Conservation (phyloP, 768 basidiomycete genomes). For the Arthromyces matolae region DNA sequence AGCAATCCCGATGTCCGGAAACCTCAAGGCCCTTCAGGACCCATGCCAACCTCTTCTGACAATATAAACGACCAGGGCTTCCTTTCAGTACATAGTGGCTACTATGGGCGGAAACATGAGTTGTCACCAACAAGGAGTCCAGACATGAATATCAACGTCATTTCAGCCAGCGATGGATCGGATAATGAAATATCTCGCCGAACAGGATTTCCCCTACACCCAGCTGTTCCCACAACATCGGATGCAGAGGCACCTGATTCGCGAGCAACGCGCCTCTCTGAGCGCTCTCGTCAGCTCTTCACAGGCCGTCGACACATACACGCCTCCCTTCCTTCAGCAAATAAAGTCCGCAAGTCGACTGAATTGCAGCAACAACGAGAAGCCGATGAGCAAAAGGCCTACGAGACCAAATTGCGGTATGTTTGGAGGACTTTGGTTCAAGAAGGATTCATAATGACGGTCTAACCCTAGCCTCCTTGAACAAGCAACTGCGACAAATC, state of each 20-base stretch:
- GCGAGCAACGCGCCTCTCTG: background rate
- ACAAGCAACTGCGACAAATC: slow-evolving; percentile 57
- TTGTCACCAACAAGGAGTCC: slow-evolving; percentile 1
- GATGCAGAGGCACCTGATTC: slow-evolving; percentile 3
- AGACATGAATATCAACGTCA: slow-evolving; percentile 8
- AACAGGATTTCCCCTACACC: slow-evolving; percentile 10
- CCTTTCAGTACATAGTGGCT: slow-evolving; percentile 9
- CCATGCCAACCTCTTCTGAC: background rate
- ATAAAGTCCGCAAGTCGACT: slow-evolving; percentile 19
- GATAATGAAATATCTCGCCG: slow-evolving; percentile 2
- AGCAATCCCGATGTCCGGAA: background rate
- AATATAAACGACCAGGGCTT: background rate
- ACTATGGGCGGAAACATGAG: background rate
- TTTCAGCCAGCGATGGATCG: slow-evolving; percentile 8
- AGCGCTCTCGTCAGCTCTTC: slow-evolving; percentile 32
- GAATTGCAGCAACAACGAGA: slow-evolving; percentile 34
- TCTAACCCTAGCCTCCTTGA: slow-evolving; percentile 61
- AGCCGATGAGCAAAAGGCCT: slow-evolving; percentile 48
- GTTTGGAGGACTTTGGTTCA: too few relatives aligned
- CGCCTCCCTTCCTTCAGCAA: slow-evolving; percentile 24
- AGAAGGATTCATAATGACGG: too few relatives aligned
- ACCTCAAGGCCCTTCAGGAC: slow-evolving; percentile 1
- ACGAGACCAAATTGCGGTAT: slow-evolving; percentile 56
- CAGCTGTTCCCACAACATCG: slow-evolving; percentile 9
- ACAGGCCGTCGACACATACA: slow-evolving; percentile 24